Conservation (phyloP, 2,329 filamentous ascomycete genomes). For the Phialocephala subalpina region DNA sequence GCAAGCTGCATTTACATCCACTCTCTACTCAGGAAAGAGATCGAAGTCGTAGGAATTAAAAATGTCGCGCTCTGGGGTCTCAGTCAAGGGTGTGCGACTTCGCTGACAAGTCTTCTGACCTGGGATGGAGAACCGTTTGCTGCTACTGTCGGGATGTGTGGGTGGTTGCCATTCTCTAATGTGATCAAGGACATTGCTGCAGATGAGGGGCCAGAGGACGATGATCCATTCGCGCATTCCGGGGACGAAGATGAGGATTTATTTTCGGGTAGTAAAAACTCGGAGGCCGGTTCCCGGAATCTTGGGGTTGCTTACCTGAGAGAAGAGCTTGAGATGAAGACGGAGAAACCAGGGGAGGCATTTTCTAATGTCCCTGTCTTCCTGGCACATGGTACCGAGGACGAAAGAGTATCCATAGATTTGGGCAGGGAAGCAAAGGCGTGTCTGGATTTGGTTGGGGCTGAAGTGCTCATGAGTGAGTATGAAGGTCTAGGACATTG, state of each 20-base stretch:
- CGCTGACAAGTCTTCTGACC: slow-evolving; percentile 51
- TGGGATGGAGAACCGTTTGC: slow-evolving; percentile 51
- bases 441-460: slow-evolving; percentile 47
- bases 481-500: slow-evolving; percentile 55
- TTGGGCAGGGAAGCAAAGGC: slow-evolving; percentile 47
- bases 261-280: background rate
- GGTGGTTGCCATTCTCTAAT: slow-evolving; percentile 53
- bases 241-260: slow-evolving; percentile 21
- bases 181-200: slow-evolving; percentile 38
- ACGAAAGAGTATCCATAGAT: slow-evolving; percentile 50
- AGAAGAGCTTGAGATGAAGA: slow-evolving; percentile 31
- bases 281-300: background rate
- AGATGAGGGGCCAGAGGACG: slow-evolving; percentile 16
- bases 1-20: slow-evolving; percentile 53
- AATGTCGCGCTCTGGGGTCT: slow-evolving; percentile 58
- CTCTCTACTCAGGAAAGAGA: slow-evolving; percentile 47
- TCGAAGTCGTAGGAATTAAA: slow-evolving; percentile 45
- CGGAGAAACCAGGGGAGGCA: background rate
- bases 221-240: slow-evolving; percentile 12
- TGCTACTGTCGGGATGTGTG: slow-evolving; percentile 53
- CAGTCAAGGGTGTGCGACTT: slow-evolving; percentile 62
- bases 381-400: slow-evolving; percentile 55
- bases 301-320: slow-evolving; percentile 25
- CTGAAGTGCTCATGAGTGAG: slow-evolving; percentile 46
- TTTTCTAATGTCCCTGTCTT: slow-evolving; percentile 50